Evolutionary conservation across 169 alveolate species (phyloP).

Genomic region (Amoebophrya sp.): DNA sequence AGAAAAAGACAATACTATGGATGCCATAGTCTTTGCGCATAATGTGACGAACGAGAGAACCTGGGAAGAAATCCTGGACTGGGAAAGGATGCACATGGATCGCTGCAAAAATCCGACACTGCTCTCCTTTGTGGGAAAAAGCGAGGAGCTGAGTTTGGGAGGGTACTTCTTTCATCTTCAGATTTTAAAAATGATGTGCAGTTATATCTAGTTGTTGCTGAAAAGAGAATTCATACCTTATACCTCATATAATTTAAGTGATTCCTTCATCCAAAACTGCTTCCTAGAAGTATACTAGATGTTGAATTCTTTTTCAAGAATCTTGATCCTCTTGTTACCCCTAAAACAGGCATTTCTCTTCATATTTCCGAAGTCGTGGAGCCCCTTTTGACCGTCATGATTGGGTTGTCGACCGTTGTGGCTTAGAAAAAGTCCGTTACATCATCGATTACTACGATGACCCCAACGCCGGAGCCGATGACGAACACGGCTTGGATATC

Average conservation of each 20-base stretch:
- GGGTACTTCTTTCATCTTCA: too few species aligned
- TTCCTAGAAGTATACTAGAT: too few species aligned
- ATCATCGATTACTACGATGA: slow-evolving; percentile 65
- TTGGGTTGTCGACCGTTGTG: slow-evolving; percentile 64
- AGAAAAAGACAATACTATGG: slow-evolving; percentile 53
- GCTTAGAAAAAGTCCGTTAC: slow-evolving; percentile 57
- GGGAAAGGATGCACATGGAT: slow-evolving; percentile 59
- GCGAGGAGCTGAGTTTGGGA: slow-evolving; percentile 51
- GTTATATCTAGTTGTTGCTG: too few species aligned
- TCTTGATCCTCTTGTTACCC: not conserved
- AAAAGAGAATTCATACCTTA: too few species aligned
- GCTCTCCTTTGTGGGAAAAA: slow-evolving; percentile 58
- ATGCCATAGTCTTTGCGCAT: slow-evolving; percentile 61
- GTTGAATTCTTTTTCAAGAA: not conserved
- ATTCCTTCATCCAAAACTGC: too few species aligned
- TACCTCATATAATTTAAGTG: too few species aligned
- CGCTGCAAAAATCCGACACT: slow-evolving; percentile 27
- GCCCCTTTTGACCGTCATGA: slow-evolving; percentile 67
- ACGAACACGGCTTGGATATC: slow-evolving; percentile 46
- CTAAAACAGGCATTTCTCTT: slow-evolving; percentile 39
- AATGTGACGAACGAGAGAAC: slow-evolving; percentile 63
- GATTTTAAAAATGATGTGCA: slow-evolving; percentile 34
- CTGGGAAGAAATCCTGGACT: slow-evolving; percentile 59
- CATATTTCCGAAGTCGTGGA: not conserved
- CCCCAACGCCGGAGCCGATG: slow-evolving; percentile 58